phyloP scores from a whole-genome alignment of 2,329 filamentous ascomycete genomes.

The Westerdykella aurantiaca region DNA sequence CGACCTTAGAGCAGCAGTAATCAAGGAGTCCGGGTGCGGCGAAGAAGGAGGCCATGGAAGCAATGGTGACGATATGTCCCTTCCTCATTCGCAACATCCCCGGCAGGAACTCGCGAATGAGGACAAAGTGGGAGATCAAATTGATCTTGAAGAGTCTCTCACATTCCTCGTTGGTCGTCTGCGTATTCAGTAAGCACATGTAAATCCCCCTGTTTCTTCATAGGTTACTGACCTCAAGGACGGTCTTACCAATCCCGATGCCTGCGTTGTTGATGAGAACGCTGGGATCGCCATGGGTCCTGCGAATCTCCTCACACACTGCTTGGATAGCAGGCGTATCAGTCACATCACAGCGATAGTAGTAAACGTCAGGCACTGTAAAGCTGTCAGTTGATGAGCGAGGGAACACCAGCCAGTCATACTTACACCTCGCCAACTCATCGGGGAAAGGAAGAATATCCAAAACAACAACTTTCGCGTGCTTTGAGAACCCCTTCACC shows the following conservation, averaged over 20 bases:
- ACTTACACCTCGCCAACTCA: constrained; percentile 18
- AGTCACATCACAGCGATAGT: constrained; percentile 23
- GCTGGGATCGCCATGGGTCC: constrained; percentile 18
- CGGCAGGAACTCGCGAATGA: constrained; percentile 27
- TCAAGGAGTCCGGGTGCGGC: constrained; percentile 19
- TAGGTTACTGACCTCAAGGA: constrained; percentile 13
- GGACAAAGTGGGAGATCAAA: constrained; percentile 22
- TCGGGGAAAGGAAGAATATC: constrained; percentile 18
- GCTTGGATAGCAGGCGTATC: constrained; percentile 12
- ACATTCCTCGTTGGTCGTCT: constrained; percentile 21
- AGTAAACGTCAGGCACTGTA: constrained; percentile 17
- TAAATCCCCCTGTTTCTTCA: no score
- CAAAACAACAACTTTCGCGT: constrained; percentile 19
- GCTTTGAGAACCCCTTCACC: constrained; percentile 19
- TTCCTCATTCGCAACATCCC: constrained; percentile 25
- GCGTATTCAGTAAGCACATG: neutral
- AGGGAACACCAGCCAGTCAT: neutral
- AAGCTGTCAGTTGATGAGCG: neutral
- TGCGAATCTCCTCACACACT: constrained; percentile 17
- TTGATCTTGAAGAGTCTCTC: constrained; percentile 28
- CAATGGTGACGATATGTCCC: constrained; percentile 27
- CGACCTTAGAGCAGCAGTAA: constrained; percentile 26
- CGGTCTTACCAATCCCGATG: constrained; percentile 15
- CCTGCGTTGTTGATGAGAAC: constrained; percentile 32
- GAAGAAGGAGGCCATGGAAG: constrained; percentile 26